Conservation (phyloP, 1,139 yeast species). For the Magnusiomyces suaveolens region DNA sequence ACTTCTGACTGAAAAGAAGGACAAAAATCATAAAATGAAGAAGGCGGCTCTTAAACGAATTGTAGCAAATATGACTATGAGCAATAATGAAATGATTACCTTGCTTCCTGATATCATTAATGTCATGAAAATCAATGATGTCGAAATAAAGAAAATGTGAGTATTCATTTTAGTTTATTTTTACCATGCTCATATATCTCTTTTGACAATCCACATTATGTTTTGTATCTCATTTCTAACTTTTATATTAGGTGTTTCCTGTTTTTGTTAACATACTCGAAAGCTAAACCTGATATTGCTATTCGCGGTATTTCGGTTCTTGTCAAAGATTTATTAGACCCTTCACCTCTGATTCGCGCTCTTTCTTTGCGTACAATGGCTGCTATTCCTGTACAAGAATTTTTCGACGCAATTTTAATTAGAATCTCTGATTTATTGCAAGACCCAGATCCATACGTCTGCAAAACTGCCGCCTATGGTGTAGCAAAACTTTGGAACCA, state of each 20-base stretch:
- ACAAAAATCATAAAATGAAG: slow-evolving; percentile 38
- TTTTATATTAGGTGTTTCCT: slow-evolving; percentile 36
- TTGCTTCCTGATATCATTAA: slow-evolving; percentile 59
- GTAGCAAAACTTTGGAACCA: slow-evolving; percentile 59
- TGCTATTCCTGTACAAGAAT: slow-evolving; percentile 48
- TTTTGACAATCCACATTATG: too few relatives aligned
- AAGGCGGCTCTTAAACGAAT: slow-evolving; percentile 63
- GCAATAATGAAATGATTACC: slow-evolving; percentile 63
- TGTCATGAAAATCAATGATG: slow-evolving; percentile 53
- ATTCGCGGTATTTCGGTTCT: slow-evolving; percentile 49
- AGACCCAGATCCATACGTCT: slow-evolving; percentile 51
- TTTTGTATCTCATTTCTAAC: too few relatives aligned
- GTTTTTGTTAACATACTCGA: slow-evolving; percentile 52
- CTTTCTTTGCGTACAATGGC: slow-evolving; percentile 60
- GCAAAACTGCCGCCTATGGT: slow-evolving; percentile 61
- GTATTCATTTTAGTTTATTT: slow-evolving; percentile 27
- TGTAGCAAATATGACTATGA: slow-evolving; percentile 74
- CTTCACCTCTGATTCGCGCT: slow-evolving; percentile 38
- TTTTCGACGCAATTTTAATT: slow-evolving; percentile 38
- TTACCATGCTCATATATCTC: too few relatives aligned
- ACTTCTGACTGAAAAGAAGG: slow-evolving; percentile 46
- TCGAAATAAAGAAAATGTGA: slow-evolving; percentile 58
- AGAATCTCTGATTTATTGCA: slow-evolving; percentile 35
- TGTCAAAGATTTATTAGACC: slow-evolving; percentile 41
- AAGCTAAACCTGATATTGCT: slow-evolving; percentile 48